A percentile compares a stretch with the other conserved stretches of the same genome.
phyloP scores from a whole-genome alignment of 768 basidiomycete species.

The Calocybe cyanea region DNA sequence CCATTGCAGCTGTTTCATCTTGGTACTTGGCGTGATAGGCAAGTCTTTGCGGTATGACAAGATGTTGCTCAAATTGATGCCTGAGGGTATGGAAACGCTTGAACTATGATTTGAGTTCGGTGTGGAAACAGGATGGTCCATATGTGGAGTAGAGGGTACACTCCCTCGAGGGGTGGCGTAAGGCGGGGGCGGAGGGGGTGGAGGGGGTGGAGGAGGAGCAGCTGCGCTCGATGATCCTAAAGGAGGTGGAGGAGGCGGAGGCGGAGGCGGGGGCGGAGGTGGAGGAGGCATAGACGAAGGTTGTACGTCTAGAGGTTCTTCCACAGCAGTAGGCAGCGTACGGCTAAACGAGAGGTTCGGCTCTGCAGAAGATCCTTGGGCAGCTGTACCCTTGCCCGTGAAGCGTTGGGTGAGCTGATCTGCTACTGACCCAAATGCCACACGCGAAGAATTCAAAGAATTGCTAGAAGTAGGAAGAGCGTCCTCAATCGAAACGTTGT shows the following conservation, averaged over 20 bases:
- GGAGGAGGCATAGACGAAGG: constrained; percentile 19
- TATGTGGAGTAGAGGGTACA: constrained; percentile 23
- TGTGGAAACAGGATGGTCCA: constrained; percentile 27
- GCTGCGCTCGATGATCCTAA: constrained; percentile 24
- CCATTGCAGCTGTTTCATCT: constrained; percentile 99
- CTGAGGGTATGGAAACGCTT: constrained; percentile 57
- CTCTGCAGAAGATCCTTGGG: constrained; percentile 34
- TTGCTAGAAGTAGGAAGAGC: constrained; percentile 55
- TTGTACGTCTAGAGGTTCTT: constrained; percentile 28
- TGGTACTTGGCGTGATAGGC: constrained; percentile 75
- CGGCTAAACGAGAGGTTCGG: constrained; percentile 29
- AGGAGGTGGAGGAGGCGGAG: constrained; percentile 33
- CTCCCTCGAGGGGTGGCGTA: constrained; percentile 16
- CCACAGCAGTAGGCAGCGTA: constrained; percentile 33
- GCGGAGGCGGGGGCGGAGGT: constrained; percentile 32
- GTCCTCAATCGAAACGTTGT: constrained; percentile 45
- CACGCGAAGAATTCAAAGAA: constrained; percentile 36
- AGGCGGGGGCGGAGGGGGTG: constrained; percentile 34
- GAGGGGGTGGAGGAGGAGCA: constrained; percentile 21
- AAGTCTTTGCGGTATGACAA: constrained; percentile 78
- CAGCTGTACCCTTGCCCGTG: constrained; percentile 41
- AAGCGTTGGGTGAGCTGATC: constrained; percentile 64
- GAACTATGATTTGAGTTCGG: constrained; percentile 41
- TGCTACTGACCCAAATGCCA: constrained; percentile 45
- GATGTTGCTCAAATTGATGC: constrained; percentile 53